Evolutionary conservation across 768 basidiomycete genomes (phyloP), one percentile per base, ranked within the genome.

Genomic region (Suillus brevipes): DNA sequence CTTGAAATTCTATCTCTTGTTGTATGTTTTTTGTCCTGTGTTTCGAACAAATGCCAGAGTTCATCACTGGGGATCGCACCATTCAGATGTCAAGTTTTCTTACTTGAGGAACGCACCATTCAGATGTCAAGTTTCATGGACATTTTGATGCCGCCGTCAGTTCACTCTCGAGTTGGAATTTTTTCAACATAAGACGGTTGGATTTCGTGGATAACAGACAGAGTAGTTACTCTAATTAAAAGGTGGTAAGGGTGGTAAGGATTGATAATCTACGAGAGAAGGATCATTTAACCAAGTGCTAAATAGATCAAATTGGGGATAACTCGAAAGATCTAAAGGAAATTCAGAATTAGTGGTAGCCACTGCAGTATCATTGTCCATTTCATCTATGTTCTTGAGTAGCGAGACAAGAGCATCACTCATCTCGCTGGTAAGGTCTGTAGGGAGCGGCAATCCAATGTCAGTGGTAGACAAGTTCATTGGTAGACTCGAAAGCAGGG

Each of bases 111-210:
- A 67, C 81, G 81, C 25, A 87, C 85, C 0, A 77, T 86, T 34
- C 86, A 87, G 68, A 83, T 86, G 82, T 74, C 80, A 20, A 79
- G 75, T 0, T 86, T 86, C 65, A 73, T 81, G 69, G 86, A 87
- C 65, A 81, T 76, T 18, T 67, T 68, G 6, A 77, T 75, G 43
- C 75, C 37, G 9, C 37, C 37, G 37, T 37, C 37, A 37, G 36
- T 37, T 37, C 36, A 37, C 36, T 37, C 36, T 37, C 37, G 9
- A 37, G 37, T 37, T 37, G 37, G 2, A 37, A 37, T 38, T 38
- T 38, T 38, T 38, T 38, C 37, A 38, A 38, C 37, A 38, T 38
- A 38, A 20, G 20, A 43, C 20, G 43, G 43, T 43, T 20, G 43
- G 43, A 43, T 20, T 43, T 43, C 9, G 6, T 43, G 43, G 20